Evolutionary conservation across 192 early-diverging fungal species (phyloP).

Genomic region (Geranomyces variabilis): DNA sequence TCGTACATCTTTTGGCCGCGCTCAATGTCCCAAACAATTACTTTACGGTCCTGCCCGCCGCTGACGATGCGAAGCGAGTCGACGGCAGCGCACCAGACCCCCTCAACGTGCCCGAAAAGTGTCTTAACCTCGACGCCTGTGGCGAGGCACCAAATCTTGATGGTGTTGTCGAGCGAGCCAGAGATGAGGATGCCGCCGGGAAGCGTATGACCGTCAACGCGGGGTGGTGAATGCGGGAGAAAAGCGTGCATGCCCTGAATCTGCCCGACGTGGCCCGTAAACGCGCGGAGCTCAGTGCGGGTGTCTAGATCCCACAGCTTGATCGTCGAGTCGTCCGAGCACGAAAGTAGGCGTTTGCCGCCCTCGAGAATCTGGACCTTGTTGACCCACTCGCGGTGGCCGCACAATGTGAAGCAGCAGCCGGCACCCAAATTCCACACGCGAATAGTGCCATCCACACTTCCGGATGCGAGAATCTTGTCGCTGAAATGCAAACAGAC

Average conservation of each 20-base stretch:
- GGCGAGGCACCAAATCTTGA: constrained; percentile 91
- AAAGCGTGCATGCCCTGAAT: constrained; percentile 45
- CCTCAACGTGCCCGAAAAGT: constrained; percentile 82
- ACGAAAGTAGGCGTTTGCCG: constrained; percentile 67
- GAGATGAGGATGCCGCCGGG: constrained; percentile 71
- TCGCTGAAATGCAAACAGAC: constrained; percentile 81
- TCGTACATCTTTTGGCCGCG: constrained; percentile 76
- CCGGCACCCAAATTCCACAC: constrained; percentile 81
- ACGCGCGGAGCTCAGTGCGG: constrained; percentile 64
- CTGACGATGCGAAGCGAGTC: constrained; percentile 80
- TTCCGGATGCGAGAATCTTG: constrained; percentile 81
- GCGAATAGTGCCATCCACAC: constrained; percentile 77
- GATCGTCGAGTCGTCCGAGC: constrained; percentile 87
- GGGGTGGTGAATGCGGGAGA: constrained; percentile 30
- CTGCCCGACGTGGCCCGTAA: constrained; percentile 52
- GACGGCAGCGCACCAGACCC: constrained; percentile 80
- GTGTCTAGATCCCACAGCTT: constrained; percentile 68
- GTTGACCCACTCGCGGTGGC: constrained; percentile 93
- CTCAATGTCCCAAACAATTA: constrained; percentile 91
- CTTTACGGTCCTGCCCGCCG: constrained; percentile 80
- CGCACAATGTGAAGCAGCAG: constrained; percentile 71
- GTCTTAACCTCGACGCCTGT: constrained; percentile 76
- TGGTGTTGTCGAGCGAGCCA: constrained; percentile 86
- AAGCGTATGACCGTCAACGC: constrained; percentile 26
- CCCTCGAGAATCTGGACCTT: constrained; percentile 71